Evolutionary conservation across 2,329 filamentous ascomycete species (phyloP).

Genomic region (Fusarium pseudonygamai): DNA sequence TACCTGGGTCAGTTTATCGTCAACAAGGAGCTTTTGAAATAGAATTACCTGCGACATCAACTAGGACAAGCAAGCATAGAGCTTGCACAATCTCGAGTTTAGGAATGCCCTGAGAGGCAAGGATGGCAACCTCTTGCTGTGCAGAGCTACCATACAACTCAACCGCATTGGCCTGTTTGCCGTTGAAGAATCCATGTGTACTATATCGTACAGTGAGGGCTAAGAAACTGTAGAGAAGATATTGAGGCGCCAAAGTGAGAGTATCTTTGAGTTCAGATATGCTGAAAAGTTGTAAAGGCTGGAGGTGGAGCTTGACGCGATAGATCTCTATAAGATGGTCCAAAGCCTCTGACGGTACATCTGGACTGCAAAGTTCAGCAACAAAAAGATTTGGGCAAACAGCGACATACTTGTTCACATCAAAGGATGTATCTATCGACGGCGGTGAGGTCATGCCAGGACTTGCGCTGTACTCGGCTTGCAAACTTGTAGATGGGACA

Average conservation of each 20-base stretch:
- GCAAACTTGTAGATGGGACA: neutral
- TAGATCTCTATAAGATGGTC: slow-evolving; percentile 11
- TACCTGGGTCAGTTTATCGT: rapidly evolving
- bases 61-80: neutral
- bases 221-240: slow-evolving; percentile 1
- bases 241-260: neutral
- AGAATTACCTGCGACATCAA: slow-evolving; percentile 2
- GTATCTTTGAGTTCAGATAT: neutral
- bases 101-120: neutral
- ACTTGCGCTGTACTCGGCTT: neutral
- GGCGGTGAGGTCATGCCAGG: neutral
- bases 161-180: neutral
- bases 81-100: slow-evolving; percentile 1
- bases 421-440: neutral
- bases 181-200: neutral
- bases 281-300: slow-evolving; percentile 3
- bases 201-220: neutral
- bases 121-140: neutral
- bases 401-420: neutral
- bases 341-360: neutral
- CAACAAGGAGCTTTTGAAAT: too few species aligned
- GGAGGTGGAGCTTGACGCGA: neutral
- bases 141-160: neutral
- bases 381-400: rapidly evolving
- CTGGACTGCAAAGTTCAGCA: neutral